Evolutionary conservation across 768 basidiomycete species (phyloP).

Genomic region (Scleroderma citrinum): DNA sequence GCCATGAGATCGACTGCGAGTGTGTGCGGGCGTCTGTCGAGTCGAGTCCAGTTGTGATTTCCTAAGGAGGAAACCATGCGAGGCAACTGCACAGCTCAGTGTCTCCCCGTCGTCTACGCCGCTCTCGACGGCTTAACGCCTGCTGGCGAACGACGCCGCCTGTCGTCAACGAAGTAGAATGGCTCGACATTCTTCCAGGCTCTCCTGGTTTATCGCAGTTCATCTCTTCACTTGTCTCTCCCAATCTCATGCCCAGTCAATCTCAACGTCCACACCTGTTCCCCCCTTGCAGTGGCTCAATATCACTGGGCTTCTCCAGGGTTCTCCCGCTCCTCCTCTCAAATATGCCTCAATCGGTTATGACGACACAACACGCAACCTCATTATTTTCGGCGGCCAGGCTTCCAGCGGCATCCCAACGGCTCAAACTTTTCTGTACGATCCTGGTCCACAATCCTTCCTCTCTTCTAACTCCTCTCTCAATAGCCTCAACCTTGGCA

Average conservation of each 20-base stretch:
- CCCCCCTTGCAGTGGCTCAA: conserved; percentile 60
- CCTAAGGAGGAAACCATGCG: conserved; percentile 4
- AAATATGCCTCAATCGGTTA: conserved; percentile 68
- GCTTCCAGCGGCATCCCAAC: conserved; percentile 58
- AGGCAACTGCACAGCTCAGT: neutral
- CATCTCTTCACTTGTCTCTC: conserved; percentile 9
- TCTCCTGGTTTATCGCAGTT: conserved; percentile 12
- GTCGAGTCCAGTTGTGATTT: neutral
- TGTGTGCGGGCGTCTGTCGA: too few relatives aligned
- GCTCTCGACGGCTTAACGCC: conserved; percentile 23
- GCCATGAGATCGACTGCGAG: too few relatives aligned
- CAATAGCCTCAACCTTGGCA: conserved; percentile 55
- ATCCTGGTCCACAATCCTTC: neutral
- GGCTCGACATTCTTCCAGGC: conserved; percentile 6
- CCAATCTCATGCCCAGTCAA: conserved; percentile 36
- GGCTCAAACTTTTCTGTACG: conserved; percentile 65
- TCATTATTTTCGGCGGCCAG: conserved; percentile 75
- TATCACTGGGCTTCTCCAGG: conserved; percentile 49
- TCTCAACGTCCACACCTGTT: conserved; percentile 45
- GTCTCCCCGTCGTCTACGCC: conserved; percentile 11
- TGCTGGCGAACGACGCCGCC: conserved; percentile 12
- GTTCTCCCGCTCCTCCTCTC: conserved; percentile 52
- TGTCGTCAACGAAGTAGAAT: conserved; percentile 18
- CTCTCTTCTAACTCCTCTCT: conserved; percentile 2
- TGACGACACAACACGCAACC: conserved; percentile 40